Evolutionary conservation across 2,329 filamentous ascomycete genomes (phyloP), one percentile per base, ranked within the genome.

Genomic region (Kalmusia sp.): DNA sequence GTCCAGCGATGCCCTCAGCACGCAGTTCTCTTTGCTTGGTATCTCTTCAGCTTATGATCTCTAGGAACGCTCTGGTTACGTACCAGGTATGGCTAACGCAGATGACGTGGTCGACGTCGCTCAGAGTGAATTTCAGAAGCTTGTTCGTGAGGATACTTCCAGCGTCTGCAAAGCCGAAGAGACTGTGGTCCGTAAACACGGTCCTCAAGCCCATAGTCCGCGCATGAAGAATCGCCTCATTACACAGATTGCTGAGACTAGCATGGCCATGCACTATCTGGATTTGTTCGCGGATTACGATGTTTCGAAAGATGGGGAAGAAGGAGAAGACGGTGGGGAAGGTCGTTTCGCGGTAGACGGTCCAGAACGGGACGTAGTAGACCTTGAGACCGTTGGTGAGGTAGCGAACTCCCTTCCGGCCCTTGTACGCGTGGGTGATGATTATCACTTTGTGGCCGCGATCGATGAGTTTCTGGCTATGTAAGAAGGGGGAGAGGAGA

Each of bases 241-340:
- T 91, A 70, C 93, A 97, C 45, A 99, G 82, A 71, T 88, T 96
- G 75, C 92, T 97, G 57, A 99, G 81, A 71, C 92, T 96, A 27
- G 85, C 93, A 79, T 99, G 95, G n/a, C 93, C 95, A 72, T 99
- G 95, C 0, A 99, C 93, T 65, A 99, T 99, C 74, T 98, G 90
- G 63, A 99, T 97, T 55, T 88, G 86, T 76, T 99, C 95, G 39
- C 95, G 87, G 56, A 99, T 90, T 57, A 97, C 86, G 65, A 99
- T 98, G 65, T 98, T 96, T 52, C 95, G 88, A 68, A 99, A 93
- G n/a, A 97, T 87, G 8, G 96, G 95, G 67, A 99, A 99, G 79
- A 96, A 97, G 25, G 93, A 97, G 79, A 98, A 98, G 69, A 99
- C 92, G 4, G 96, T 98, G 0, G 95, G 95, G 68, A 99, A 93